Evolutionary conservation across 257 asterid species (phyloP).

Genomic region (Solanum pinnatisectum): DNA sequence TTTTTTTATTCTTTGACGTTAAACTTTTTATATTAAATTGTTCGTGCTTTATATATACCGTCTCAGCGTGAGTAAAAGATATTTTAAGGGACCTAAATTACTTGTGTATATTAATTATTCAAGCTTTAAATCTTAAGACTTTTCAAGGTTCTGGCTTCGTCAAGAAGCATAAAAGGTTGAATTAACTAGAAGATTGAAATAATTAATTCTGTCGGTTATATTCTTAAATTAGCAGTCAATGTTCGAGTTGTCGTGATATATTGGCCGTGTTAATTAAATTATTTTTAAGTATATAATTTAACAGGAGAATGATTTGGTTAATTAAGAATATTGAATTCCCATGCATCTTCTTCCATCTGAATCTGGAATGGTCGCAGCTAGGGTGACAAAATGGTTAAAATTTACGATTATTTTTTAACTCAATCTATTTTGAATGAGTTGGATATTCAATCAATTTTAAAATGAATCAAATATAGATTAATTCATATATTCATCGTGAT

Average conservation of each 20-base stretch:
- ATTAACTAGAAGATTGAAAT: not conserved
- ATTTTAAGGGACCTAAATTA: not conserved
- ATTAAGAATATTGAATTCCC: not conserved
- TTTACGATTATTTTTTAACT: not conserved
- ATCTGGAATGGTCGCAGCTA: not conserved
- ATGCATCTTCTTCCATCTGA: not conserved
- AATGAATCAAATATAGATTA: not conserved
- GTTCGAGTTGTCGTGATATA: not conserved
- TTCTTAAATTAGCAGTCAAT: not conserved
- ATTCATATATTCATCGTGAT: not conserved
- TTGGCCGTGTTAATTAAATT: not conserved
- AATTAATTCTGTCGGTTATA: not conserved
- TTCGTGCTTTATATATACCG: not conserved
- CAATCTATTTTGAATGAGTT: not conserved
- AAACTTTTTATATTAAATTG: rapidly evolving
- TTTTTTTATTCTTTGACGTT: rapidly evolving
- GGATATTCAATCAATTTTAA: not conserved
- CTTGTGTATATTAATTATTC: not conserved
- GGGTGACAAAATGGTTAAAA: not conserved
- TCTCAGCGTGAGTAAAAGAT: rapidly evolving
- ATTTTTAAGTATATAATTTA: not conserved
- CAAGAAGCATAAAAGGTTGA: not conserved
- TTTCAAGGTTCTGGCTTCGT: not conserved
- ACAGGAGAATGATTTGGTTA: not conserved
- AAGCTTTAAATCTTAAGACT: not conserved